Evolutionary conservation across 306 rosid species (phyloP).

Genomic region (Sechiopsis laciniata): DNA sequence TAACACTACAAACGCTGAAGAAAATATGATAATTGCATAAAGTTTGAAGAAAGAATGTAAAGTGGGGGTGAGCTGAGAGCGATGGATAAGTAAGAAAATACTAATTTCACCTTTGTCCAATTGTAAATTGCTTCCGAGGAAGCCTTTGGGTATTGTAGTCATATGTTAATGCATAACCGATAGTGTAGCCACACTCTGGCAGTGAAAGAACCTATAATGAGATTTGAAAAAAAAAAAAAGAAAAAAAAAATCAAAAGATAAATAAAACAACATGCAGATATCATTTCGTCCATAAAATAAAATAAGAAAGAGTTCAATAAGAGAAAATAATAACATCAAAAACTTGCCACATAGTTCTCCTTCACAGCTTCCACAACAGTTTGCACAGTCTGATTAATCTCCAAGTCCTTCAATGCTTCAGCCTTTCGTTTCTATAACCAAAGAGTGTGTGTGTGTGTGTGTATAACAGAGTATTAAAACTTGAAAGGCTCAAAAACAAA

Average conservation of each 20-base stretch:
- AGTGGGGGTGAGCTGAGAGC: too few species aligned
- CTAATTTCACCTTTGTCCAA: constrained; percentile 69
- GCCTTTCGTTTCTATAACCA: constrained; percentile 63
- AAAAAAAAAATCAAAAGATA: constrained; percentile 23
- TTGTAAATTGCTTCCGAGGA: constrained; percentile 45
- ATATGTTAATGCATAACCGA: constrained; percentile 67
- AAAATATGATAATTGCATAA: too few species aligned
- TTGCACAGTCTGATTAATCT: constrained; percentile 60
- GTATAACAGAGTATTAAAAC: neutral
- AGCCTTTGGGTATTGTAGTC: constrained; percentile 77
- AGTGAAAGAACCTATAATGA: constrained; percentile 62
- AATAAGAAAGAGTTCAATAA: constrained; percentile 8
- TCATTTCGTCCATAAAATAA: constrained; percentile 20
- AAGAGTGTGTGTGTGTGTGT: neutral
- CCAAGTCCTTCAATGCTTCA: constrained; percentile 46
- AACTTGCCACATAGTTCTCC: constrained; percentile 84
- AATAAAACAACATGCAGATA: constrained; percentile 12
- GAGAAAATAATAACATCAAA: constrained; percentile 8
- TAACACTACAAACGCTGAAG: neutral
- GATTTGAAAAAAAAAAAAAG: constrained; percentile 19
- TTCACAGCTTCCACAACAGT: constrained; percentile 76
- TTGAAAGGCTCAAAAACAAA: neutral
- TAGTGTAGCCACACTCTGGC: constrained; percentile 52
- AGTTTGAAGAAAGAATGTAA: too few species aligned
- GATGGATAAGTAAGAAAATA: neutral